These are phyloP conservation scores for Prunus armeniaca DNA, from an alignment of 306 rosid genomes.

Conservation along the genomic window DNA sequence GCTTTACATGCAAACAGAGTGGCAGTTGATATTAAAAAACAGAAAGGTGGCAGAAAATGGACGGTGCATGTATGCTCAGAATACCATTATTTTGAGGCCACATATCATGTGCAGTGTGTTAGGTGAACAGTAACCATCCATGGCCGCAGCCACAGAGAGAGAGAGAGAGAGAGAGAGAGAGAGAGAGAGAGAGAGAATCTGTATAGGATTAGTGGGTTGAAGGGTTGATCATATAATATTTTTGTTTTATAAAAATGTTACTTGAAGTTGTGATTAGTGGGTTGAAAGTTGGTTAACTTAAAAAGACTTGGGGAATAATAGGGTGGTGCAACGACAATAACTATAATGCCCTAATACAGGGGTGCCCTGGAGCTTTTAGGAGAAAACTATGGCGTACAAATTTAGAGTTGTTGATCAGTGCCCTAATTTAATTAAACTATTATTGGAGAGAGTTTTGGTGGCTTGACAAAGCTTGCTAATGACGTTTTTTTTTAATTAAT, in stretches of 20 bases:
- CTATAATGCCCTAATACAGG: not conserved
- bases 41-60: constrained; percentile 9
- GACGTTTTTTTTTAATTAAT: not conserved
- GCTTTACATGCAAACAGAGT: not conserved
- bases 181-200: not conserved
- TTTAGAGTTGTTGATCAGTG: constrained; percentile 10
- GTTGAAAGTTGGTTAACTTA: constrained; percentile 31
- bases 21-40: not conserved
- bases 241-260: too few relatives aligned
- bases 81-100: constrained; percentile 9
- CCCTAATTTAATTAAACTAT: not conserved
- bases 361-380: not conserved
- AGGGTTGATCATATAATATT: not conserved
- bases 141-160: not conserved
- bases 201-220: not conserved
- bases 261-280: not conserved
- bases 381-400: not conserved
- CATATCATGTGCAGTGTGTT: constrained; percentile 18
- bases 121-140: constrained; percentile 32
- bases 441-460: not conserved
- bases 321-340: constrained; percentile 25
- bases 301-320: constrained; percentile 16
- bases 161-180: not conserved
- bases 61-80: constrained; percentile 17
- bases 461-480: constrained; percentile 3